Base-by-base conservation (phyloP, 2,329 filamentous ascomycete genomes). In the Phaeosphaeria sp. region DNA sequence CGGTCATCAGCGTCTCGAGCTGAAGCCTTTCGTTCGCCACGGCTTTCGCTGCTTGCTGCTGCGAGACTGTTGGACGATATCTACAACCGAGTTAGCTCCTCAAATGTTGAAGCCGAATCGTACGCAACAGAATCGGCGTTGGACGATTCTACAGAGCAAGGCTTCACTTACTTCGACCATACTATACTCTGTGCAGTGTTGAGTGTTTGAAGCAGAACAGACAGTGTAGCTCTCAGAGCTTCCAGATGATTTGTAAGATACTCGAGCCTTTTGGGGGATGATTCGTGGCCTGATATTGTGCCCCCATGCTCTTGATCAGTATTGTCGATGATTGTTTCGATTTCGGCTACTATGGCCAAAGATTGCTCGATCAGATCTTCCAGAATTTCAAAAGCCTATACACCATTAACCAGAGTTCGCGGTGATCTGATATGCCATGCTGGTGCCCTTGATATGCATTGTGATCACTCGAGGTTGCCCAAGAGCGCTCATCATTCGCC, bases 121-220 rank as follows among this genome's bases (percentile, higher is more conserved):
- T 21, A 30, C n/a, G n/a, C n/a, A n/a, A n/a, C n/a, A n/a, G n/a
- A n/a, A n/a, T n/a, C n/a, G n/a, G n/a, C n/a, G n/a, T n/a, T n/a
- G n/a, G n/a, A n/a, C n/a, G n/a, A n/a, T n/a, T n/a, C n/a, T n/a
- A n/a, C n/a, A 13, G 30, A 13, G 6, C 30, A 13, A 36, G 11
- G 11, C 11, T 13, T 13, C 8, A 53, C 73, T 65, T 67, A 78
- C 77, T 68, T 74, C 42, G 76, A 70, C 74, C 75, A 78, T 52
- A 73, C 73, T 20, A 77, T 73, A 36, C 72, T 73, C 54, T 77
- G 75, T 13, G 73, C 76, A 22, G 75, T 74, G 48, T 78, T 72
- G 17, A 79, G 56, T 9, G 74, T 73, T 44, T 79, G 77, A 6
- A 76, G 59, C 53, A 79, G 65, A n/a, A 78, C 75, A 21, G 74